Evolutionary conservation across 495 filamentous ascomycete species (phyloP), one percentile per base, ranked within the genome.

Genomic region (Trichocladium antarcticum): DNA sequence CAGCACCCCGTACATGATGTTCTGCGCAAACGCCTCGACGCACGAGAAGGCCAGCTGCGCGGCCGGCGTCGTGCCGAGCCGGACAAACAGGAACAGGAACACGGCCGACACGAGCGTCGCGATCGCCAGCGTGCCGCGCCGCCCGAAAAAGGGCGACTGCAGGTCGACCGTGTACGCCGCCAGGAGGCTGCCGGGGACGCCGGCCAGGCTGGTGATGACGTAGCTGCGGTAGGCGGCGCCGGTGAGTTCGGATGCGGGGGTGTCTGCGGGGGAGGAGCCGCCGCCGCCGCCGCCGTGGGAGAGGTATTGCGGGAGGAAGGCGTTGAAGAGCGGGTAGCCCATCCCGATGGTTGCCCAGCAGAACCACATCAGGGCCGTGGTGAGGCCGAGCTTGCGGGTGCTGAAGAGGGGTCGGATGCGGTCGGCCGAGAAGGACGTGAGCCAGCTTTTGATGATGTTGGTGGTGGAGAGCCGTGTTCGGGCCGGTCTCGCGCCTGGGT

Each of bases 1-100:
- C 4, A 93, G 69, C 17, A 89, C 85, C n/a, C 85, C 85, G 57
- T 89, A 90, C 81, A 90, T 87, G 54, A 87, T 78, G 49, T 84
- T 87, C 53, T 77, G 78, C 54, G 79, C 74, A 68, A 92, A 84
- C 19, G 78, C 82, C 60, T 83, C 85, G 11, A 83, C 77, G 54
- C 83, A 88, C 46, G 82, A 84, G 72, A 85, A 92, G 50, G 74
- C 78, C 0, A 93, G 71, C 37, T 86, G 72, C 17, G 72, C 74
- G 4, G 59, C 58, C 0, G 83, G 77, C 2, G 82, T 77, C 0
- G 76, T 84, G 22, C 76, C 81, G n/a, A 73, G 71, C 29, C 53
- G 44, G 44, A 66, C 69, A 48, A 76, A 76, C 28, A 73, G 45
- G 40, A 85, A 85, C 8, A 90, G 74, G 62, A 89, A 90, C 1